Base-by-base conservation (phyloP, 2,329 filamentous ascomycete species). In the Pseudogymnoascus sp. region DNA sequence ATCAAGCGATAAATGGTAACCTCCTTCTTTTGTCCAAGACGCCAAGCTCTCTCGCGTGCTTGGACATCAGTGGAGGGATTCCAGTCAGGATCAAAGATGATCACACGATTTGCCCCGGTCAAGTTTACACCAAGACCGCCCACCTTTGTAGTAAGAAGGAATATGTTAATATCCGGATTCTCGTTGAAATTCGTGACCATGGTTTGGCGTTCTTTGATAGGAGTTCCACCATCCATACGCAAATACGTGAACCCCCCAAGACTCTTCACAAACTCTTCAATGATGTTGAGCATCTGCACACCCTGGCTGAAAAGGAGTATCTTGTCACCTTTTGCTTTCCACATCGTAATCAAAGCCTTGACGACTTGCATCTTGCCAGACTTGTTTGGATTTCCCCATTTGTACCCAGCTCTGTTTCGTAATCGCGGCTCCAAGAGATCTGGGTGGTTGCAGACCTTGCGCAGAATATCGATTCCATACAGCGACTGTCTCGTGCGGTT, bases 61-160 rank as follows among this genome's bases (percentile, higher is more conserved):
- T 99, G 94, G 26, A 97, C 81, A 71, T 99, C 94, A 0, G 93
- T 97, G 0, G 93, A 97, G 1, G 93, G 94, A 70, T 97, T 97
- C 94, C 94, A 99, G 72, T 99, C 94, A 0, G 94, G 95, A 70
- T 99, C 95, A 71, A 94, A 99, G 62, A 99, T 97, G 71, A 99
- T 96, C 66, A 99, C 93, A 35, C 94, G 86, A 72, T 96, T 91
- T 4, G 94, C 94, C 6, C 94, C 94, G 0, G 94, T 99, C 21
- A 99, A 78, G 68, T 99, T 99, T 55, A 96, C 89, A 5, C 94
- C 94, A 12, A 99, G 79, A 0, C 94, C 94, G 52, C 94, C 94
- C 16, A 97, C 95, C 72, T 95, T 95, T 0, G 95, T 99, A 0
- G 94, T 97, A 62, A 99, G 82, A 1, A 99, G 80, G 71, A 99